Conservation (phyloP, 352 stramenopile species). For the Phytophthora europaea region DNA sequence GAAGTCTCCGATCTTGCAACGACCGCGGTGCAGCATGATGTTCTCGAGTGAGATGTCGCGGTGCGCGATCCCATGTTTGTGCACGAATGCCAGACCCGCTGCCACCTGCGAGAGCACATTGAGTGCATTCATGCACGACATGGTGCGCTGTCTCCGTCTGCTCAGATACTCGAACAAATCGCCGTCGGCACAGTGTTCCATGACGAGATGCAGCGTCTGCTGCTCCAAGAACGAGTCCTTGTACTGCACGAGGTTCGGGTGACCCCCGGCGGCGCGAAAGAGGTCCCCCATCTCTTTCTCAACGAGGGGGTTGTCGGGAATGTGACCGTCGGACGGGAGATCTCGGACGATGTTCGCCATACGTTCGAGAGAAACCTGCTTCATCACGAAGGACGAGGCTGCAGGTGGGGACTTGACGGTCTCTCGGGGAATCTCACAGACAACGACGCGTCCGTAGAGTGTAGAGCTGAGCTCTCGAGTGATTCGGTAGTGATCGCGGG, state of each 20-base stretch:
- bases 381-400: slow-evolving; percentile 43
- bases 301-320: slow-evolving; percentile 48
- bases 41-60: slow-evolving; percentile 59
- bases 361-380: slow-evolving; percentile 52
- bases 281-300: slow-evolving; percentile 52
- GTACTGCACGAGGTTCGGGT: slow-evolving; percentile 59
- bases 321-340: slow-evolving; percentile 27
- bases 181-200: slow-evolving; percentile 50
- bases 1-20: slow-evolving; percentile 62
- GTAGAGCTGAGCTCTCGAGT: slow-evolving; percentile 49
- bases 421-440: slow-evolving; percentile 46
- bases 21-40: slow-evolving; percentile 45
- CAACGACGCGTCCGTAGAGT: slow-evolving; percentile 57
- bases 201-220: slow-evolving; percentile 53
- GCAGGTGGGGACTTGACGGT: not conserved
- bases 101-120: slow-evolving; percentile 45
- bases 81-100: slow-evolving; percentile 42
- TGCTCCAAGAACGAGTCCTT: slow-evolving; percentile 52
- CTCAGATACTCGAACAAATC: slow-evolving; percentile 51
- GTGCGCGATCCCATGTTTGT: slow-evolving; percentile 44
- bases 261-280: slow-evolving; percentile 44
- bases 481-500: slow-evolving; percentile 36
- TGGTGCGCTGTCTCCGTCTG: slow-evolving; percentile 23
- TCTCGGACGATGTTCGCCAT: slow-evolving; percentile 36
- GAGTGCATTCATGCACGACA: slow-evolving; percentile 37